Base-by-base conservation (phyloP, 1,139 yeast species). In the Saccharomyces hybrid region DNA sequence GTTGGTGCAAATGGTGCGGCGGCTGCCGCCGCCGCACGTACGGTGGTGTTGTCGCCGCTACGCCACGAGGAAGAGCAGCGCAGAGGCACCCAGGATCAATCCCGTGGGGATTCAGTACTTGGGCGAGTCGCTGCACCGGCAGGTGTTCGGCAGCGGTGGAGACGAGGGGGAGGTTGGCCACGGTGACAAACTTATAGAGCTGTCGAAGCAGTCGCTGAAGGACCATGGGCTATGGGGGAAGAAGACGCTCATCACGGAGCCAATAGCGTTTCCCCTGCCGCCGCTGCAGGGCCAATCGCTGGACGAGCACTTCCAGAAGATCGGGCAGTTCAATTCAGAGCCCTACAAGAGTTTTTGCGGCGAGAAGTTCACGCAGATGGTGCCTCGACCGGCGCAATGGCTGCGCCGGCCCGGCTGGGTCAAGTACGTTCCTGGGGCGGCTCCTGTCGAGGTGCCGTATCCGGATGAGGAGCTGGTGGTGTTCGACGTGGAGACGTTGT, bases 401-500 rank as follows among this genome's bases (percentile, higher is more conserved):
- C 54, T 71, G 1, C 71, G 80, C 50, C 68, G 73, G 60, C 71
- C 90, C 2, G 99, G 99, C 2, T 95, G 99, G 99, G 78, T 83
- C 19, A 76, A 86, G 61, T 95, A 95, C 69, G 80, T 73, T 3
- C 71, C 74, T 0, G 83, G 81, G 1, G 64, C 71, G 56, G 61
- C 64, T 0, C 93, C 96, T 0, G 71, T 72, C 46, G 59, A 70
- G 0, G 98, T 95, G 0, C 77, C 75, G 0, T 83, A 71, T 63
- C 99, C 99, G 0, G 61, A 71, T 27, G 84, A 83, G 55, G 73
- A 77, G 27, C 82, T 80, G 4, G 67, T 91, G 24, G 91, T 87
- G 0, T 93, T 93, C 69, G 99, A 95, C 70, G 93, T 88, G 6
- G 99, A 95, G 68, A 89, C 86, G 0, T 67, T 91, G 67, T 91